These are phyloP conservation scores for Penicillium psychrosexuale DNA, from an alignment of 2,329 filamentous ascomycete genomes.

Conservation along the genomic window DNA sequence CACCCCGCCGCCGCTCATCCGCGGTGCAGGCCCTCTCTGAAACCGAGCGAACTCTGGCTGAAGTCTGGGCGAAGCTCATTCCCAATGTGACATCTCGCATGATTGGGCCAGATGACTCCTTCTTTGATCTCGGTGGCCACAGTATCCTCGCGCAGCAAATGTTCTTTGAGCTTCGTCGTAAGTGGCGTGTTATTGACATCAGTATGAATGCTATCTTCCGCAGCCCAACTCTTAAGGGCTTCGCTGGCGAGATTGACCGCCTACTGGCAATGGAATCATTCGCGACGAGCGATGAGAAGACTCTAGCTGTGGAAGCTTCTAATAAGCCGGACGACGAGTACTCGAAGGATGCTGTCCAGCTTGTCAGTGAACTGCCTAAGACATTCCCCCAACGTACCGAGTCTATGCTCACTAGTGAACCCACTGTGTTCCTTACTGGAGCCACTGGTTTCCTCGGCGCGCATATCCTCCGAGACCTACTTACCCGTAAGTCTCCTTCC, in stretches of 20 bases:
- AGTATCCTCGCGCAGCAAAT: slow-evolving; percentile 78
- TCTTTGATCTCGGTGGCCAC: slow-evolving; percentile 80
- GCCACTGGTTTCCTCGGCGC: slow-evolving; percentile 87
- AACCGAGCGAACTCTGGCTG: slow-evolving; percentile 66
- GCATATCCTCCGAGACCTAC: slow-evolving; percentile 72
- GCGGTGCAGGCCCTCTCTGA: slow-evolving; percentile 48
- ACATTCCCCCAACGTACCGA: slow-evolving; percentile 37
- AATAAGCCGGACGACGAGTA: slow-evolving; percentile 48
- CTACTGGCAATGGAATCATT: slow-evolving; percentile 48
- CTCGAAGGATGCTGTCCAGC: slow-evolving; percentile 50
- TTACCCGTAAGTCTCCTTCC: slow-evolving; percentile 56
- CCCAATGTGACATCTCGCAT: slow-evolving; percentile 64
- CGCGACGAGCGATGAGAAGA: slow-evolving; percentile 40
- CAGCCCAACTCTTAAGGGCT: slow-evolving; percentile 59
- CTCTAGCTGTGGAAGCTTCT: slow-evolving; percentile 42
- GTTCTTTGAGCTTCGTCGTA: slow-evolving; percentile 65
- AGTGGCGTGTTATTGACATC: slow-evolving; percentile 62
- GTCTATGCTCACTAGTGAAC: slow-evolving; percentile 34
- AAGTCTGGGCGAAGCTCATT: slow-evolving; percentile 71
- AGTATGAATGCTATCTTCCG: slow-evolving; percentile 69
- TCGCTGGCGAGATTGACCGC: slow-evolving; percentile 56
- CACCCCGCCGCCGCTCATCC: slow-evolving; percentile 50
- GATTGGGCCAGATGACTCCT: slow-evolving; percentile 60
- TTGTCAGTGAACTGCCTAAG: slow-evolving; percentile 50
- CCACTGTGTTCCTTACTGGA: slow-evolving; percentile 77